Percentiles rank a stretch among this genome's conserved stretches.
Conservation (phyloP, 202 grass and related monocot genomes). For the Cymbopogon flexuosus region DNA sequence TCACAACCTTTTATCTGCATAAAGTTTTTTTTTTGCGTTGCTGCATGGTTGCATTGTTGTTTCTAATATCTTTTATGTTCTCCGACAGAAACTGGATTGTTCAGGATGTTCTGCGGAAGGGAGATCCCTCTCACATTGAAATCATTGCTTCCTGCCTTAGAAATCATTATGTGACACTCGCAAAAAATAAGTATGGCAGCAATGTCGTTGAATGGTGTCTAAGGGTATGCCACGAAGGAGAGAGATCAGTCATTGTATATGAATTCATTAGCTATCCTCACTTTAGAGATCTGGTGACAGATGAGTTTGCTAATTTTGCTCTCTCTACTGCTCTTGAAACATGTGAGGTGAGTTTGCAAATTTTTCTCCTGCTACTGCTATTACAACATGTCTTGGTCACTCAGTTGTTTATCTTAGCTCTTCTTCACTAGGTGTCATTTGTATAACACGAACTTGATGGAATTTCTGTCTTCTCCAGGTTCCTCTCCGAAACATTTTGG, state of each 20-base stretch:
- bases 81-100: conserved; percentile 48
- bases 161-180: conserved; percentile 34
- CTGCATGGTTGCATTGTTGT: background rate
- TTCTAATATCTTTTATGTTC: background rate
- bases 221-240: conserved; percentile 15
- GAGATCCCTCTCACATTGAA: background rate
- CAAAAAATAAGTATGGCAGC: conserved; percentile 49
- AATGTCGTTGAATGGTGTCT: conserved; percentile 57
- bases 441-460: background rate
- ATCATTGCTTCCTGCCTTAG: conserved; percentile 27
- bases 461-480: conserved; percentile 6
- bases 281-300: conserved; percentile 39
- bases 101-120: conserved; percentile 32
- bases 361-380: background rate
- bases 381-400: background rate
- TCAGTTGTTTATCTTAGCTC: background rate
- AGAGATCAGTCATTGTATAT: conserved; percentile 1
- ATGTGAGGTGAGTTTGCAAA: conserved; percentile 28
- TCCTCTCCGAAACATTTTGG: conserved; percentile 25
- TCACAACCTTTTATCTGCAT: background rate
- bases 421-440: background rate
- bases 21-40: background rate
- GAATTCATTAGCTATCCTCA: conserved; percentile 33
- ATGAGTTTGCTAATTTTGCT: conserved; percentile 59
- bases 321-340: conserved; percentile 34